These are phyloP conservation scores for Penicillium fimorum DNA, from an alignment of 495 filamentous ascomycete species.

Conservation along the genomic window DNA sequence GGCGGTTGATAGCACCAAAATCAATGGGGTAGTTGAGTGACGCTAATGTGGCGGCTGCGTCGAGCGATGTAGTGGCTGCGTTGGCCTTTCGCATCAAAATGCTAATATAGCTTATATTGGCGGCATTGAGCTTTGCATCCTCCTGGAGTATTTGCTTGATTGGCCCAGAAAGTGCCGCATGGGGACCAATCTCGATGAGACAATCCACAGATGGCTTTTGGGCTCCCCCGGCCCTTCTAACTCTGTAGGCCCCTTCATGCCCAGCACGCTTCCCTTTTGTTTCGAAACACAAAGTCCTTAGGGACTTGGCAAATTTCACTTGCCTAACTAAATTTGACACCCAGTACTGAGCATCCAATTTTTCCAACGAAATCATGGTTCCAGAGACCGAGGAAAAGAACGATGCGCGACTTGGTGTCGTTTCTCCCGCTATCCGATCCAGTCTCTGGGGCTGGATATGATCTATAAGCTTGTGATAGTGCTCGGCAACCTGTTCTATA, in stretches of 20 bases:
- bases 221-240: slow-evolving; percentile 6
- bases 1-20: slow-evolving; percentile 22
- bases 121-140: slow-evolving; percentile 17
- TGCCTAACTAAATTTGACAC: slow-evolving; percentile 38
- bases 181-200: slow-evolving; percentile 54
- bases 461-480: slow-evolving; percentile 24
- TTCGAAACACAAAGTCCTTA: slow-evolving; percentile 24
- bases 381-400: slow-evolving; percentile 46
- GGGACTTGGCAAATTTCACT: slow-evolving; percentile 40
- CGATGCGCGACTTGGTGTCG: neutral
- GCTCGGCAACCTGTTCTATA: slow-evolving; percentile 41
- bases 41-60: slow-evolving; percentile 21
- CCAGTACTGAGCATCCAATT: slow-evolving; percentile 39
- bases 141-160: slow-evolving; percentile 29
- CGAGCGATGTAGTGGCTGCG: slow-evolving; percentile 21
- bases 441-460: slow-evolving; percentile 7
- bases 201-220: slow-evolving; percentile 29
- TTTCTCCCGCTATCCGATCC: neutral
- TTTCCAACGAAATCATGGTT: slow-evolving; percentile 5
- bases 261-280: slow-evolving; percentile 8
- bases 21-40: slow-evolving; percentile 21
- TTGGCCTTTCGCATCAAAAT: slow-evolving; percentile 25
- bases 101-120: slow-evolving; percentile 25
- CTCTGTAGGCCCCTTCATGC: neutral
- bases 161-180: slow-evolving; percentile 42